Base-by-base conservation (phyloP, 345 rosid species). In the Bruguiera sexangula region DNA sequence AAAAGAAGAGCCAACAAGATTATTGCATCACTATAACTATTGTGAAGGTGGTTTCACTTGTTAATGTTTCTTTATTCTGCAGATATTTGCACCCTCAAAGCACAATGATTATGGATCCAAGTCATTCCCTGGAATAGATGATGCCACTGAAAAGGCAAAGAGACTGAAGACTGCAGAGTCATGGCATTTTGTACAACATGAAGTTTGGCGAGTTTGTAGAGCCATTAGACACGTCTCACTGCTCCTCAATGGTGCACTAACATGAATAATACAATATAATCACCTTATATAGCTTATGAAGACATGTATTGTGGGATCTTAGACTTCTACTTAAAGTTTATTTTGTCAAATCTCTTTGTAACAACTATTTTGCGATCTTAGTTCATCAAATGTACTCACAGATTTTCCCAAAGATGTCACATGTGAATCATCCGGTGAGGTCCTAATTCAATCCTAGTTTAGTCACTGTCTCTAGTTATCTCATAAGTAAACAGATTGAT, bases 171-270 rank as follows among this genome's bases (percentile, higher is more conserved):
- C 87, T 1, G 59, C 82, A 51, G 83, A 74, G 30, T 82, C 91
- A 48, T 90, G 98, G 96, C 66, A 68, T 16, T 34, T 37, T 63
- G 96, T 90, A 56, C 95, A 90, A 69, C 95, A 90, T 21, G 87
- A 90, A 80, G 86, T 88, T 9, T 90, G 96, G 93, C 83, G 95
- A 81, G 88, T 88, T 69, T 75, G 93, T 22, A 84, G 98, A 82
- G 95, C 84, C 65, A 57, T 90, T 63, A 75, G 73, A 72, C 91
- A 88, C 30, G 91, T 83, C 54, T 83, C 95, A 29, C 74, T 79
- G 59, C 93, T 90, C 71, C 88, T 90, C 57, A 71, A 69, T 68
- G 93, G 96, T 53, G 79, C 81, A 59, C 73, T 92, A 60, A 90
- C 83, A 63, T 92, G 84, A 88, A 77, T 4, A 60, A 36, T 21